Evolutionary conservation across 2,329 filamentous ascomycete species (phyloP).

Genomic region (Fusarium xyrophilum): DNA sequence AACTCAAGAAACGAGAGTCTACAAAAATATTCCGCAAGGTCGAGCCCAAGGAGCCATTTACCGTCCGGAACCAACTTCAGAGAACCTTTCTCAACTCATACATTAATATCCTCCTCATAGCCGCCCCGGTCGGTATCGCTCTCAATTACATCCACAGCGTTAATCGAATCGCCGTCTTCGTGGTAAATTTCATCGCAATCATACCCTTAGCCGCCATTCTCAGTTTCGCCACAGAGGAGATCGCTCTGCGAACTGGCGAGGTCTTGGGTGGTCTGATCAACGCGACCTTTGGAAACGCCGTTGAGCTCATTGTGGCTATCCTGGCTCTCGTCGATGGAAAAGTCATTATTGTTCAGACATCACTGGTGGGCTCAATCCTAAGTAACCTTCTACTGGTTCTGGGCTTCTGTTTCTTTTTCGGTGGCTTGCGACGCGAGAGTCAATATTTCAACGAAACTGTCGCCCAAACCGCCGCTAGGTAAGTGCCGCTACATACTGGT

Average conservation of each 20-base stretch:
- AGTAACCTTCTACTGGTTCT: slow-evolving; percentile 89
- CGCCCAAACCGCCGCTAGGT: slow-evolving; percentile 83
- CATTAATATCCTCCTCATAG: slow-evolving; percentile 83
- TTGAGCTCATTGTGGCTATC: slow-evolving; percentile 87
- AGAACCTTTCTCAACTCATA: slow-evolving; percentile 82
- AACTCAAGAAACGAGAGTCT: slow-evolving; percentile 51
- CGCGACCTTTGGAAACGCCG: slow-evolving; percentile 90
- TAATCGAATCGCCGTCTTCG: slow-evolving; percentile 72
- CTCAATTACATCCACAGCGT: slow-evolving; percentile 67
- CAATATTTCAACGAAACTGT: slow-evolving; percentile 94
- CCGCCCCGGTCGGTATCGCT: slow-evolving; percentile 80
- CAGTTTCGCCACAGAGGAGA: slow-evolving; percentile 88
- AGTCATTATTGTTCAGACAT: slow-evolving; percentile 88
- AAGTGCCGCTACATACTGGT: background rate
- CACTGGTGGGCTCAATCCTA: slow-evolving; percentile 87
- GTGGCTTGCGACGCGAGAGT: slow-evolving; percentile 77
- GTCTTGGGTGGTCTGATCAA: slow-evolving; percentile 89
- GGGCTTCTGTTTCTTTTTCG: slow-evolving; percentile 92
- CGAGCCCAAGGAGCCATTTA: slow-evolving; percentile 63
- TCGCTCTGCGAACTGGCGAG: slow-evolving; percentile 81
- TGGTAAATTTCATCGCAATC: slow-evolving; percentile 93
- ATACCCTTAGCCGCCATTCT: slow-evolving; percentile 87
- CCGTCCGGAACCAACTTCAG: slow-evolving; percentile 69
- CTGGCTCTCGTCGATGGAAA: slow-evolving; percentile 78
- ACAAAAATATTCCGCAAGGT: slow-evolving; percentile 54